A percentile compares a stretch with the other conserved stretches of the same genome.
These are phyloP conservation scores for Cicer arietinum DNA, from an alignment of 306 rosid genomes.

Conservation along the genomic window DNA sequence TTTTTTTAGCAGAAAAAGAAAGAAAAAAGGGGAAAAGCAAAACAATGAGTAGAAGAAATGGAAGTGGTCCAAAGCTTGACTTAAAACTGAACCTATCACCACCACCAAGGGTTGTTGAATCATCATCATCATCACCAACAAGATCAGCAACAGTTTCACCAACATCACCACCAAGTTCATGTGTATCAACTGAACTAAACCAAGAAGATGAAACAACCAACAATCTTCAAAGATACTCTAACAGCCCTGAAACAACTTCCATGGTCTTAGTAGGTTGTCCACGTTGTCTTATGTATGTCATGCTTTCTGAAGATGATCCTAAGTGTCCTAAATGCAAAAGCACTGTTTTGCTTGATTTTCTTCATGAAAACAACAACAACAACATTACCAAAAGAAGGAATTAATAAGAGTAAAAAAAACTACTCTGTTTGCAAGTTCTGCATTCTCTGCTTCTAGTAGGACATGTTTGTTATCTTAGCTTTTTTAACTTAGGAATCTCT, in stretches of 20 bases:
- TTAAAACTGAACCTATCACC: constrained; percentile 85
- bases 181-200: constrained; percentile 76
- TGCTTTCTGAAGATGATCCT: constrained; percentile 80
- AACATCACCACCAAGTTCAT: constrained; percentile 80
- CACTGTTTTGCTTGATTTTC: constrained; percentile 86
- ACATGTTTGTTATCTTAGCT: constrained; percentile 26
- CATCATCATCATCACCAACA: constrained; percentile 52
- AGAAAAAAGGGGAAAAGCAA: neutral
- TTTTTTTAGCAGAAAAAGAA: constrained; percentile 11
- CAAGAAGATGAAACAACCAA: constrained; percentile 50
- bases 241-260: constrained; percentile 76
- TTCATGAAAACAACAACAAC: constrained; percentile 56
- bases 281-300: constrained; percentile 88
- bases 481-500: constrained; percentile 42
- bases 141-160: constrained; percentile 70
- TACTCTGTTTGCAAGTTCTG: constrained; percentile 24
- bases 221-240: constrained; percentile 46
- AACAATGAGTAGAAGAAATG: constrained; percentile 73
- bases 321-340: constrained; percentile 95
- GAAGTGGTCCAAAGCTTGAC: constrained; percentile 74
- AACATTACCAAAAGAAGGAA: constrained; percentile 53
- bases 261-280: constrained; percentile 91
- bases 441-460: constrained; percentile 35
- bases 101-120: constrained; percentile 66
- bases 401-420: constrained; percentile 32